Conservation (phyloP, 208 protist genomes). For the Trichomonas tenax region DNA sequence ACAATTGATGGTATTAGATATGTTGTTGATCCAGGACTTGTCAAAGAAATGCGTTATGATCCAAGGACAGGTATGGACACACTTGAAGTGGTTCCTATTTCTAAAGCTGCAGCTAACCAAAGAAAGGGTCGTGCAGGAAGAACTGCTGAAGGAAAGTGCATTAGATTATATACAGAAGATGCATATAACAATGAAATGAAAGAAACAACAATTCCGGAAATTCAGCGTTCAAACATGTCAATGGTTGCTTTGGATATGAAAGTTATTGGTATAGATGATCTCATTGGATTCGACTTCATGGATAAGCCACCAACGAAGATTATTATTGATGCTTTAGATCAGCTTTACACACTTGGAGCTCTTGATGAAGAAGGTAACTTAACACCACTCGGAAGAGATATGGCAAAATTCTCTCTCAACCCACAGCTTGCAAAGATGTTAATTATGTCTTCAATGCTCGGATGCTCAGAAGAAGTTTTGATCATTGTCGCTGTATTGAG, state of each 20-base stretch:
- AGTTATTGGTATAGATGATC: slow-evolving; percentile 83
- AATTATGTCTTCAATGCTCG: slow-evolving; percentile 69
- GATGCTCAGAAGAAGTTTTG: slow-evolving; percentile 71
- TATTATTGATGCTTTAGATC: slow-evolving; percentile 32
- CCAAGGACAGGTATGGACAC: slow-evolving; percentile 79
- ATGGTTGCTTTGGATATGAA: slow-evolving; percentile 83
- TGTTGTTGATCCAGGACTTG: slow-evolving; percentile 42
- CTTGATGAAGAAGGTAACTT: slow-evolving; percentile 79
- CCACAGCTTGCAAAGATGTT: slow-evolving; percentile 83
- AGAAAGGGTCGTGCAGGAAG: slow-evolving; percentile 64
- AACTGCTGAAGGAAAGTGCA: slow-evolving; percentile 67
- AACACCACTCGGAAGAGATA: slow-evolving; percentile 67
- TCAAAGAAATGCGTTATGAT: slow-evolving; percentile 60
- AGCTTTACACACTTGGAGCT: slow-evolving; percentile 76
- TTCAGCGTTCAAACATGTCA: slow-evolving; percentile 77
- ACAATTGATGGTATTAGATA: slow-evolving; percentile 85
- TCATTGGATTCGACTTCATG: slow-evolving; percentile 87
- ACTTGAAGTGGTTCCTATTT: slow-evolving; percentile 77
- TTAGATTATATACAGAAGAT: slow-evolving; percentile 73
- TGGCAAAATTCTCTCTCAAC: slow-evolving; percentile 89
- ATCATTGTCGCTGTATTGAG: slow-evolving; percentile 82
- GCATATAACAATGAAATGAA: slow-evolving; percentile 81
- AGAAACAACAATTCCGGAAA: slow-evolving; percentile 71
- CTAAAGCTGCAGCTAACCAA: slow-evolving; percentile 78
- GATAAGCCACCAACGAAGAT: slow-evolving; percentile 64